Base-by-base conservation (phyloP, 257 asterid species). In the Coffea eugenioides region DNA sequence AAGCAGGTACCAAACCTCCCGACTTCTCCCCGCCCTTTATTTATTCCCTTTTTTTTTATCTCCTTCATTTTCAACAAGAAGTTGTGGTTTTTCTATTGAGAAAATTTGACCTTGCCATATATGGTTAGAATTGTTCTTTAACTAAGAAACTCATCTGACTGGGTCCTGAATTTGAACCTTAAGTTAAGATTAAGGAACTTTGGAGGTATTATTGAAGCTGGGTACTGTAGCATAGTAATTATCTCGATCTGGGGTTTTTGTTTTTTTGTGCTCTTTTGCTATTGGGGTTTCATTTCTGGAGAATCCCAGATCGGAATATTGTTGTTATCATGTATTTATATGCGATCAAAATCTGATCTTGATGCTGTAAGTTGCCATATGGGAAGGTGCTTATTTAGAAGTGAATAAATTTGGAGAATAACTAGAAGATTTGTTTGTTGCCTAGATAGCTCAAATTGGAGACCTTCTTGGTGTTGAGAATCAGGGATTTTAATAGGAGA, bases 231-330 rank as follows among this genome's bases (percentile, higher is more conserved):
- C 72, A 27, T 68, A 16, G 69, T 67, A 20, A 74, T 57, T 70
- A 75, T 21, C 70, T 73, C 56, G 88, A 85, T 85, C 88, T 85
- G 79, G 82, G 86, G 80, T 66, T 72, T 57, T 69, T 6, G 13
- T 69, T 69, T 39, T 71, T 45, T 73, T 36, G 48, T 3, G 14
- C 70, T 77, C 27, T 43, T 21, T 74, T 69, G 45, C 49, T 31
- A 21, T 65, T 77, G 74, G 67, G 73, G 46, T 77, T 77, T 69
- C 41, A 62, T 80, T 48, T 73, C 12, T 46, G 48, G 65, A 57
- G 25, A 54, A 69, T 41, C 52, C 64, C 76, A 21, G 80, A 80
- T 85, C 69, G 81, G 56, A 34, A 75, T 72, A 56, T 59, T 46
- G 11, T 39, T 73, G 61, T 75, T 67, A 23, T 39, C 27, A 46